Base-by-base conservation (phyloP, 2,329 filamentous ascomycete genomes). In the Alternaria consortialis region DNA sequence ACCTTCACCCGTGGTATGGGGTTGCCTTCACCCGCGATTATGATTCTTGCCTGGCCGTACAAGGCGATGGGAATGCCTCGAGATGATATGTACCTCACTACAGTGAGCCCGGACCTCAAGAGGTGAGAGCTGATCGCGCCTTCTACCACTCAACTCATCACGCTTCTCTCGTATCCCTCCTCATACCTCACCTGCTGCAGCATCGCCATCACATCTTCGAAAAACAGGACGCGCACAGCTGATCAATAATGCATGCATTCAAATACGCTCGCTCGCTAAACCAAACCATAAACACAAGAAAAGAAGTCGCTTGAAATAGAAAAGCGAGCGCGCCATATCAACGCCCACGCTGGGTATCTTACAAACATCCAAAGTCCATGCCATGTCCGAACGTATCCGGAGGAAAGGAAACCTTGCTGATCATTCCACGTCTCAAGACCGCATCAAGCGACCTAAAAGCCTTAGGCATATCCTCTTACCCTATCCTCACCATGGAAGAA, bases 401-500 rank as follows among this genome's bases (percentile, higher is more conserved):
- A 31, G 29, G 46, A 52, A 44, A 53, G 27, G 46, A 53, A 40
- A 46, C 42, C 48, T 53, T 50, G 34, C 46, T 15, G 3, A 52
- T 23, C 50, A 31, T 40, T 39, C 36, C 50, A 40, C 36, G 27
- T 52, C 50, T 52, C 36, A 9, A 46, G 31, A 47, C 31, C 29
- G 23, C 40, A 37, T 46, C 40, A 55, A 47, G 40, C 29, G 31
- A 44, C 13, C 29, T 15, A n/a, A 43, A 50, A 43, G n/a, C 12
- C 32, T 63, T 31, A 63, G 27, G 25, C 55, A 48, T 48, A 55
- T 17, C 52, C 39, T 27, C 48, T 60, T 5, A 55, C 55, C 40
- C 56, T 47, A 5, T 39, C 47, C 17, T 39, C 43, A 13, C 9
- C 32, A 3, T 58, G 48, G 27, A 76, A 73, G 27, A 76, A 76